These are phyloP conservation scores for Xanthoceras sorbifolium DNA, from an alignment of 345 rosid genomes.

Conservation along the genomic window DNA sequence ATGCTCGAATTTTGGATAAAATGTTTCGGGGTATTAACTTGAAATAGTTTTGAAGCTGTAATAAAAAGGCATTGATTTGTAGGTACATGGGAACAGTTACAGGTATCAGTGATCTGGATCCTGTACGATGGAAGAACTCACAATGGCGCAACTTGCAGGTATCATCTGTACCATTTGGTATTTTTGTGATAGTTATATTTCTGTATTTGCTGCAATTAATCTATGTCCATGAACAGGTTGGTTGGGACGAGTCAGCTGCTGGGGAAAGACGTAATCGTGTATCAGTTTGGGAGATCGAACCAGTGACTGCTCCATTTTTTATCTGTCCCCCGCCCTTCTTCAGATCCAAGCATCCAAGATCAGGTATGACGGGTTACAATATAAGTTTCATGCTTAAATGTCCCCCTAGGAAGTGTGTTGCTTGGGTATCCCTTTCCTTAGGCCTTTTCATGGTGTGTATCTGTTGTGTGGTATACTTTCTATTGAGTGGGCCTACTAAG, in stretches of 20 bases:
- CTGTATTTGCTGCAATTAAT: not conserved
- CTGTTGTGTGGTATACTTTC: constrained; percentile 7
- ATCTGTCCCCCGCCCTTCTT: constrained; percentile 92
- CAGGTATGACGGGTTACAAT: constrained; percentile 64
- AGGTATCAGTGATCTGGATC: constrained; percentile 83
- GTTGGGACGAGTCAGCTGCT: constrained; percentile 98
- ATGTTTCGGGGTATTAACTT: constrained; percentile 10
- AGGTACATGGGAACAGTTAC: constrained; percentile 98
- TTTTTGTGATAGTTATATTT: not conserved
- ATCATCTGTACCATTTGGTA: not conserved
- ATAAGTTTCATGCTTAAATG: constrained; percentile 3
- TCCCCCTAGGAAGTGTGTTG: not conserved
- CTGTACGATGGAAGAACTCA: constrained; percentile 90
- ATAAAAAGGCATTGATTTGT: constrained; percentile 25
- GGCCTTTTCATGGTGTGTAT: constrained; percentile 17
- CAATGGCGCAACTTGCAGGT: constrained; percentile 98
- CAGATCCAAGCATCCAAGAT: constrained; percentile 77
- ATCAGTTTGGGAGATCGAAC: constrained; percentile 97
- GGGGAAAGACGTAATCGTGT: constrained; percentile 83
- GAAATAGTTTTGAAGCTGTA: constrained; percentile 1
- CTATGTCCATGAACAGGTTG: constrained; percentile 55
- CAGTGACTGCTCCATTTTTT: constrained; percentile 88
- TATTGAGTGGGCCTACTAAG: not conserved
- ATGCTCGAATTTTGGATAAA: constrained; percentile 3
- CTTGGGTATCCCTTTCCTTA: constrained; percentile 1